Base-by-base conservation (phyloP, 2,329 filamentous ascomycete genomes). In the Exophiala aquamarina region DNA sequence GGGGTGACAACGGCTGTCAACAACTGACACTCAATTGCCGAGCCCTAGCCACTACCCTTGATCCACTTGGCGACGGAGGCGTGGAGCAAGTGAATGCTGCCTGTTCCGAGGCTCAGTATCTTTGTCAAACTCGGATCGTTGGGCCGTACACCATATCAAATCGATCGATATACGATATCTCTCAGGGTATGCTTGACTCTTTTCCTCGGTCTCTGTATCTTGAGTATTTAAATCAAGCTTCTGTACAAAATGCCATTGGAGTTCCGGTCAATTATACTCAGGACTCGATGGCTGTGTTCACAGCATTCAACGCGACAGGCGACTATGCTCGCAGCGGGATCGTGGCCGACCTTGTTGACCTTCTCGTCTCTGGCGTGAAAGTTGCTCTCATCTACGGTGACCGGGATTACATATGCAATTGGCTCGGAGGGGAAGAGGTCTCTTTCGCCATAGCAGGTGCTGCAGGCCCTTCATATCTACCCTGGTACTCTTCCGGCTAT, bases 181-280 rank as follows among this genome's bases (percentile, higher is more conserved):
- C 80, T 28, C 74, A 82, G 50, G 65, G 81, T 4, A 58, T 52
- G 0, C 74, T 76, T 0, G 77, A 82, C 59, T 78, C 78, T 0
- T 83, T 83, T 60, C 81, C 81, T 1, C 75, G 78, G 53, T 57
- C 59, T 0, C 79, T 76, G 63, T 83, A 75, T 55, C 62, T 66
- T 10, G 66, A 73, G n/a, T 85, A 84, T 59, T 70, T 85, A 19
- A 84, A 84, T 63, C 72, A 70, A 2, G 66, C 72, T 1, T 61
- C 68, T 8, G 73, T 84, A 1, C 78, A 79, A 54, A 57, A 66
- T 15, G 79, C 79, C 0, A 75, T 84, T 49, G 81, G 81, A 8
- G 80, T 77, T 0, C 52, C 62, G 3, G 56, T 70, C n/a, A 70
- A 72, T 48, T 71, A 69, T 49, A 67, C 69, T 0, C 48, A 61